phyloP scores from a whole-genome alignment of 73 alveolate species.

The Stentor coeruleus region DNA sequence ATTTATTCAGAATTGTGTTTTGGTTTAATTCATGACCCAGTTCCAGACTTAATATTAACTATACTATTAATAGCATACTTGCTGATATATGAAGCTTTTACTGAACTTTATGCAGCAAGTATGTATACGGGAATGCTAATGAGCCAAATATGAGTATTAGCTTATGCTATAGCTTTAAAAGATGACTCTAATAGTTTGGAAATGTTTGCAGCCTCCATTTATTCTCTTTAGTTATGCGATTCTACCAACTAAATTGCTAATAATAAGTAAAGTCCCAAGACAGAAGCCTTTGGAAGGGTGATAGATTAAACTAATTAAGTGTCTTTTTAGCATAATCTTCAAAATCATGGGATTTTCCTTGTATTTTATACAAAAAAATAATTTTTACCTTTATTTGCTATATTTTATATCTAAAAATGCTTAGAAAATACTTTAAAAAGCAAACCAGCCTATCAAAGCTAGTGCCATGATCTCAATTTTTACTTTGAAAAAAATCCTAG shows the following conservation, averaged over 20 bases:
- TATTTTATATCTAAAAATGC: too few relatives aligned
- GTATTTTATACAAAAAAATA: too few relatives aligned
- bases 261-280: neutral
- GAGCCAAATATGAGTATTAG: neutral
- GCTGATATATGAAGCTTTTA: neutral
- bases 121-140: neutral
- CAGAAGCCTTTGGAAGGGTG: neutral
- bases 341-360: too few relatives aligned
- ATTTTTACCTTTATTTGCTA: too few relatives aligned
- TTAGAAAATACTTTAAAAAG: too few relatives aligned
- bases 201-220: conserved; percentile 20
- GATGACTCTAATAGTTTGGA: neutral
- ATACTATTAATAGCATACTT: neutral
- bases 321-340: too few relatives aligned
- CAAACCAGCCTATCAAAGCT: too few relatives aligned
- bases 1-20: neutral
- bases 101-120: neutral
- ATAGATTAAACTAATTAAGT: too few relatives aligned
- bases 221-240: neutral
- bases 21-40: neutral
- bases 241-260: neutral
- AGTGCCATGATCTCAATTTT: too few relatives aligned
- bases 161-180: neutral
- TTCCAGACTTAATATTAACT: neutral
- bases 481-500: too few relatives aligned